A percentile compares a stretch with the other conserved stretches of the same genome.
These are phyloP conservation scores for Pilatotrama ljubarskyi DNA, from an alignment of 768 basidiomycete genomes.

Conservation along the genomic window DNA sequence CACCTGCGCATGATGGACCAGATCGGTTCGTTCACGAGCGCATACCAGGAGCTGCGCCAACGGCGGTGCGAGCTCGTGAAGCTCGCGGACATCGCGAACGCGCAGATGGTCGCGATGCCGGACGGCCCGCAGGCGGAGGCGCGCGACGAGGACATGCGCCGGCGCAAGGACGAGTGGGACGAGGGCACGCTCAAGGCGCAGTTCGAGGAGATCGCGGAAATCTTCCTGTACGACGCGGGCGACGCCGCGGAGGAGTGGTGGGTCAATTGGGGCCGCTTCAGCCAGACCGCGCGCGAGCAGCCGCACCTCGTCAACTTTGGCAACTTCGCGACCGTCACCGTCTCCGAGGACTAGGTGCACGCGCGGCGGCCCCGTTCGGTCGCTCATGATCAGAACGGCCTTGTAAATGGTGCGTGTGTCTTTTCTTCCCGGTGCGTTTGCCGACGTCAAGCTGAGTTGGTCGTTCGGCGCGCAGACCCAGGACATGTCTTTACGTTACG, in stretches of 20 bases:
- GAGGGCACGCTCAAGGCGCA: conserved; percentile 45
- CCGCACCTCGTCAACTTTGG: conserved; percentile 13
- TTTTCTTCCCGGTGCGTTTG: background rate
- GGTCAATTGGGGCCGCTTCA: conserved; percentile 55
- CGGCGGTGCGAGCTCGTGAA: conserved; percentile 49
- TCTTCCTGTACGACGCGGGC: conserved; percentile 52
- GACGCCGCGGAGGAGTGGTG: conserved; percentile 68
- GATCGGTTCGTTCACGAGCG: conserved; percentile 50
- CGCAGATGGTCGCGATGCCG: conserved; percentile 46
- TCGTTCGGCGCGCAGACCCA: background rate
- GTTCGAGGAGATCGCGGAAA: conserved; percentile 53
- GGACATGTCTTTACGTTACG: background rate
- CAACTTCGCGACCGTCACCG: conserved; percentile 16
- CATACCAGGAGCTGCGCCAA: conserved; percentile 60
- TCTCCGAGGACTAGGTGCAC: conserved; percentile 1
- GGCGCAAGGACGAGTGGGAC: conserved; percentile 44
- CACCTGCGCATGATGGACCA: conserved; percentile 48
- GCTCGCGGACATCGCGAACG: conserved; percentile 46
- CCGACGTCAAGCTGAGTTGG: background rate
- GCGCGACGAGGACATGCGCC: conserved; percentile 44
- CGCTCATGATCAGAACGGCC: background rate
- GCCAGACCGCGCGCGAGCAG: conserved; percentile 35
- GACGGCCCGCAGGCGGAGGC: conserved; percentile 43
- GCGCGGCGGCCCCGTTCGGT: background rate
- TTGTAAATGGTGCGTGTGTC: background rate